Conservation (phyloP, 179 eudicot genomes). For the Heliamphora pulchella region DNA sequence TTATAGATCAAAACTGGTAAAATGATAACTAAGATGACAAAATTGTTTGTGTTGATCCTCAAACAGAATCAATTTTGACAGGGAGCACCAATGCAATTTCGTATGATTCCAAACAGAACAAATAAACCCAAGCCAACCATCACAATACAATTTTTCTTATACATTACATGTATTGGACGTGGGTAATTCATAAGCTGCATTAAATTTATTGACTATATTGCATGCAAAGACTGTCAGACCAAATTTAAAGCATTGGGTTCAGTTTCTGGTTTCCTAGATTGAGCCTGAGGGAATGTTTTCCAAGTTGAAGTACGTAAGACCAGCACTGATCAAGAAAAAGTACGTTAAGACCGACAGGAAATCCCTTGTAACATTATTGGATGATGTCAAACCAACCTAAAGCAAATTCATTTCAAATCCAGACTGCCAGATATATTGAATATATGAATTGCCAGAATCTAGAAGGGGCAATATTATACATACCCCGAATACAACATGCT, state of each 20-base stretch:
- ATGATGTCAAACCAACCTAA: neutral
- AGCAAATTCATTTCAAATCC: neutral
- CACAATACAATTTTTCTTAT: neutral
- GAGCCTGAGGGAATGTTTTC: neutral
- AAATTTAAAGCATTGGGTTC: neutral
- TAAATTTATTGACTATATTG: neutral
- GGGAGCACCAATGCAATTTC: neutral
- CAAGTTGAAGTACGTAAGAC: neutral
- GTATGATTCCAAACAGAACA: neutral
- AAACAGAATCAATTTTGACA: neutral
- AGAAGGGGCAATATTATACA: slow-evolving; percentile 17
- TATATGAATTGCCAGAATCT: neutral
- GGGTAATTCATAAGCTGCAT: neutral
- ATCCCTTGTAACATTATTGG: neutral
- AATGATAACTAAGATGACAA: neutral
- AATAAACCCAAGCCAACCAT: neutral
- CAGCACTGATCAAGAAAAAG: too few relatives aligned
- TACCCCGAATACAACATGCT: slow-evolving; percentile 99
- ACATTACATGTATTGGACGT: neutral
- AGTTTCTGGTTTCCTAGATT: neutral
- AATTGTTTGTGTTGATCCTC: neutral
- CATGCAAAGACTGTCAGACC: neutral
- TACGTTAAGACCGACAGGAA: neutral
- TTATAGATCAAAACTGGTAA: neutral
- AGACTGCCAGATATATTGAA: neutral